Conservation (phyloP, 257 asterid genomes). For the Solanum gandarillasii region DNA sequence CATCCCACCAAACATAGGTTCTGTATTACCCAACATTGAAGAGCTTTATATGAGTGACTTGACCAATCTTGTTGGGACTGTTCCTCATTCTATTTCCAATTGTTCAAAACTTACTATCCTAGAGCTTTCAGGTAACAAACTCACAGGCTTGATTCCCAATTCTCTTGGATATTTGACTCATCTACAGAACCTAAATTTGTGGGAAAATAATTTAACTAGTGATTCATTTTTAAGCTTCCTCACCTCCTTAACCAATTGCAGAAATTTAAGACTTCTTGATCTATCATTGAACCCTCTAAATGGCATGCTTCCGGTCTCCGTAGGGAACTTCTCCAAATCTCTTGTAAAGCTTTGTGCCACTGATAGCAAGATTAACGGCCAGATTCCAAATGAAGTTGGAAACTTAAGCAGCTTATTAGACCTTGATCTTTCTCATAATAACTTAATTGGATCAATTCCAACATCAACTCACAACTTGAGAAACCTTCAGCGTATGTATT, state of each 20-base stretch:
- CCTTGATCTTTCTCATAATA: accelerated
- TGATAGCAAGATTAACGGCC: background rate
- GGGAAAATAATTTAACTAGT: no score
- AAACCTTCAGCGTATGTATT: background rate
- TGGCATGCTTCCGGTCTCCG: background rate
- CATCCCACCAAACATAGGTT: background rate
- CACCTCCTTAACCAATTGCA: no score
- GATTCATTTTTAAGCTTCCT: no score
- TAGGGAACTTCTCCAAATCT: background rate
- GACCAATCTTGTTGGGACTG: no score
- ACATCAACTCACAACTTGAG: background rate
- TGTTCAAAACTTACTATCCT: no score
- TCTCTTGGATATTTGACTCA: no score
- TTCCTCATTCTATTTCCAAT: no score
- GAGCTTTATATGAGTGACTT: background rate
- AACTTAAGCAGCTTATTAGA: background rate
- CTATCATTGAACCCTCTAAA: background rate
- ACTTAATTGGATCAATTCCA: background rate
- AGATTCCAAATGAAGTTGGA: background rate
- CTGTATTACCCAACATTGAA: background rate
- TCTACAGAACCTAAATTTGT: no score
- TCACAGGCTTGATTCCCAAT: no score
- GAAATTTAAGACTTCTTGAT: no score
- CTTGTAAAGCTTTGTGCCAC: accelerated
- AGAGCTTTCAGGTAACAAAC: no score